These are phyloP conservation scores for Chrysosporium queenslandicum DNA, from an alignment of 2,329 filamentous ascomycete species.

Conservation along the genomic window DNA sequence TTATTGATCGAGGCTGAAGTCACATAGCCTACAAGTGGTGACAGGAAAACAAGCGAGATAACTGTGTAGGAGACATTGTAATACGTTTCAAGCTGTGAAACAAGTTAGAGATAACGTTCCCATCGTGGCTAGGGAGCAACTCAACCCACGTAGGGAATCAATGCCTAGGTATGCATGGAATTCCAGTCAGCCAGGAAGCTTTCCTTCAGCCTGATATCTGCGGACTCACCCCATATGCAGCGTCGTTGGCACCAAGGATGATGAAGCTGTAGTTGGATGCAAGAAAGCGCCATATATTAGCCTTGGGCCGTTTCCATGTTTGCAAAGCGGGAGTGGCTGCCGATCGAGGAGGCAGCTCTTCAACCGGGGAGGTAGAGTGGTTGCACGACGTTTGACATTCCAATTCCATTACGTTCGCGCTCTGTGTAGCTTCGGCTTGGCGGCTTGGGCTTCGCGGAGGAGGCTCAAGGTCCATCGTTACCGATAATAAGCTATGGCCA, in stretches of 20 bases:
- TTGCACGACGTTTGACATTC: neutral
- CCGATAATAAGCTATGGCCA: neutral
- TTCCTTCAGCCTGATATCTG: neutral
- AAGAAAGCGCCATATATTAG: constrained; percentile 50
- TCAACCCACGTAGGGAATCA: constrained; percentile 40
- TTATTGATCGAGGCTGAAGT: constrained; percentile 37
- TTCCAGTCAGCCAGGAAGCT: neutral
- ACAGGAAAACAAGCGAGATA: constrained; percentile 41
- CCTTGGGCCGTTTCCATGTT: constrained; percentile 53
- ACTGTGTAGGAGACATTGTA: constrained; percentile 39
- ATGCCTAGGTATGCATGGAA: constrained; percentile 30
- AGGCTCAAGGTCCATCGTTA: constrained; percentile 5
- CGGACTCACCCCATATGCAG: constrained; percentile 44
- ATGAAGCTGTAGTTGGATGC: constrained; percentile 49
- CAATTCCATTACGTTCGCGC: neutral
- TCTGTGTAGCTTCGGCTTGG: neutral
- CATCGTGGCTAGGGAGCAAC: neutral
- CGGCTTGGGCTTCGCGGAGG: neutral
- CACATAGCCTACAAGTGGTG: constrained; percentile 40
- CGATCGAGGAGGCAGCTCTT: constrained; percentile 37
- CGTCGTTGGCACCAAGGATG: constrained; percentile 48
- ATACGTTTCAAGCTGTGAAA: constrained; percentile 34
- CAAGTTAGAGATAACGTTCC: constrained; percentile 15
- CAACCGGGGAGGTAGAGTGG: neutral
- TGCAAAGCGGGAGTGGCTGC: constrained; percentile 39